Percentiles rank a stretch among this genome's conserved stretches.
Evolutionary conservation across 2,329 filamentous ascomycete genomes (phyloP).

Genomic region (Pezicula neosporulosa): DNA sequence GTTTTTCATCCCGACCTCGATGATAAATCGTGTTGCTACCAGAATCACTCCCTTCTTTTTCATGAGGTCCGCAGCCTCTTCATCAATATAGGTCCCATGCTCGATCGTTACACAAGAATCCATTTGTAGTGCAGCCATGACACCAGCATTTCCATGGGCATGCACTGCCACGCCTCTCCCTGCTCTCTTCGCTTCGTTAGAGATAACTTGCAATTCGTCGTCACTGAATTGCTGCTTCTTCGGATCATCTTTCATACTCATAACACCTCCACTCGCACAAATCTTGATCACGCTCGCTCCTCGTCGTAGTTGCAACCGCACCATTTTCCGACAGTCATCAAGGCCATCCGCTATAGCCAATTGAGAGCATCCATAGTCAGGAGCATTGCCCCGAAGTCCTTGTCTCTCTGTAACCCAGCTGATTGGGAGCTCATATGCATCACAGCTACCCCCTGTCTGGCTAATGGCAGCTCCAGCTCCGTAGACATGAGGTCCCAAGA

Average conservation of each 20-base stretch:
- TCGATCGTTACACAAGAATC: not conserved
- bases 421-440: not conserved
- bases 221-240: no score
- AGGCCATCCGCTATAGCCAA: no score
- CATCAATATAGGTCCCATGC: not conserved
- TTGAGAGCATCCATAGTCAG: no score
- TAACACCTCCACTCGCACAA: no score
- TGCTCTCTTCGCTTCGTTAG: not conserved
- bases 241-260: no score
- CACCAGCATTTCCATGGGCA: not conserved
- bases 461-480: not conserved
- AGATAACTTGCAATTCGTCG: not conserved
- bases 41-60: not conserved
- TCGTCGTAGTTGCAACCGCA: no score
- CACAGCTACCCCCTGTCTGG: not conserved
- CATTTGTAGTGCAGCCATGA: not conserved
- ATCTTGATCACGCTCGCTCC: no score
- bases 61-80: not conserved
- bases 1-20: not conserved
- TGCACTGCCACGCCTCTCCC: not conserved
- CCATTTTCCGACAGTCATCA: no score
- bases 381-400: no score
- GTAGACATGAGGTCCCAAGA: not conserved
- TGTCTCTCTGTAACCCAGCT: not conserved
- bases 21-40: not conserved